Evolutionary conservation across 306 rosid genomes (phyloP).

Genomic region (Lathyrus aphaca): DNA sequence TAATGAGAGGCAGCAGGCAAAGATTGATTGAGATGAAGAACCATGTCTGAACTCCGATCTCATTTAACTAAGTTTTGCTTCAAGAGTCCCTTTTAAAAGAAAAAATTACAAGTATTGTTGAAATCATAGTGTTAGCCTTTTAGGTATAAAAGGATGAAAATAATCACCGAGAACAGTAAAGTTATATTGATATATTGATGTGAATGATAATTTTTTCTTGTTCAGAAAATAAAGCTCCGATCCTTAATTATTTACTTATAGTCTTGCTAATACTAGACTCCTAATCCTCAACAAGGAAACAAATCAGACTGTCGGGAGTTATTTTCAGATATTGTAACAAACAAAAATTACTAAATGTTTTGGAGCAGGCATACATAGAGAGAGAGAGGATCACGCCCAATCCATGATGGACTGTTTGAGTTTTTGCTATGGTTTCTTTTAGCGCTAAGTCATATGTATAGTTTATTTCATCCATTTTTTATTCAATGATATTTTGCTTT

Average conservation of each 20-base stretch:
- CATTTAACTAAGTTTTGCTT: conserved; percentile 29
- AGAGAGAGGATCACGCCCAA: conserved; percentile 29
- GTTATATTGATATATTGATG: conserved; percentile 5
- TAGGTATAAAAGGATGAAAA: neutral
- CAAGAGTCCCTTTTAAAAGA: conserved; percentile 17
- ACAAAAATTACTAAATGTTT: conserved; percentile 22
- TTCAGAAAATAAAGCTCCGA: neutral
- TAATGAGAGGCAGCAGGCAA: conserved; percentile 10
- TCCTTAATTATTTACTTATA: conserved; percentile 2
- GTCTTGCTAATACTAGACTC: conserved; percentile 16
- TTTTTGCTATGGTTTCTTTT: conserved; percentile 25
- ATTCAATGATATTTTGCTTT: conserved; percentile 24
- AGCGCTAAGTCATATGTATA: conserved; percentile 30
- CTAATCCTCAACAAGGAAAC: conserved; percentile 1
- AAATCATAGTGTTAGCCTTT: conserved; percentile 2
- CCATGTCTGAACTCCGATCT: conserved; percentile 27
- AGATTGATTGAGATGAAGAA: neutral
- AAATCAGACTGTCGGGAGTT: conserved; percentile 11
- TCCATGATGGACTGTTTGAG: conserved; percentile 10
- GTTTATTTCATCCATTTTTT: conserved; percentile 26
- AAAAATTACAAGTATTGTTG: conserved; percentile 10
- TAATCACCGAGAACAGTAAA: neutral
- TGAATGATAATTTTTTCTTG: conserved; percentile 4
- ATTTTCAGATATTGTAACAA: conserved; percentile 16
- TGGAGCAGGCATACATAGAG: conserved; percentile 12